These are phyloP conservation scores for Metschnikowia corniflorae DNA, from an alignment of 805 yeast genomes.

Conservation along the genomic window DNA sequence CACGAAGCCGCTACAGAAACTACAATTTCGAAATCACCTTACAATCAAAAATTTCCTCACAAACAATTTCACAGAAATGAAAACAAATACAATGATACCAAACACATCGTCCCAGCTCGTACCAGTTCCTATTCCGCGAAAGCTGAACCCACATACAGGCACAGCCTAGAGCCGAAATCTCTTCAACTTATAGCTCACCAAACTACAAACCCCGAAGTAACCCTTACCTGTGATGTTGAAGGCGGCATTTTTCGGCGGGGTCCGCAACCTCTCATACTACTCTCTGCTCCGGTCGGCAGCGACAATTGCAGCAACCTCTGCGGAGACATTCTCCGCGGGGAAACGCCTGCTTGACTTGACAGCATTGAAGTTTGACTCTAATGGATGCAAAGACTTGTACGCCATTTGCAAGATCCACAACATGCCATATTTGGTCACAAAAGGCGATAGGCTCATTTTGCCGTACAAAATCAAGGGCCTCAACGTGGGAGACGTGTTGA, in stretches of 20 bases:
- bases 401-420: constrained; percentile 81
- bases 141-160: too few relatives aligned
- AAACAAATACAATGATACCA: too few relatives aligned
- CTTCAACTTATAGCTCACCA: too few relatives aligned
- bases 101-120: too few relatives aligned
- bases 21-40: too few relatives aligned
- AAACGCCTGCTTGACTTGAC: constrained; percentile 39
- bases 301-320: neutral
- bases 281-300: constrained; percentile 11
- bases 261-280: constrained; percentile 11
- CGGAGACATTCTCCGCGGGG: neutral
- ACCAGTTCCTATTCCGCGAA: too few relatives aligned
- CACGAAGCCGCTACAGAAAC: too few relatives aligned
- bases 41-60: too few relatives aligned
- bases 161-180: too few relatives aligned
- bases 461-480: constrained; percentile 78
- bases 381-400: constrained; percentile 53
- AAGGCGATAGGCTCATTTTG: constrained; percentile 79
- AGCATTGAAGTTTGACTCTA: constrained; percentile 64
- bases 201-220: too few relatives aligned
- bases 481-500: constrained; percentile 77
- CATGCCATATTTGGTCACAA: constrained; percentile 83
- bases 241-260: constrained; percentile 8
- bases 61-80: too few relatives aligned
- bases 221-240: constrained; percentile 7